A percentile compares a stretch with the other conserved stretches of the same genome.
These are phyloP conservation scores for Pseudopithomyces maydicus DNA, from an alignment of 2,329 filamentous ascomycete genomes.

Conservation along the genomic window DNA sequence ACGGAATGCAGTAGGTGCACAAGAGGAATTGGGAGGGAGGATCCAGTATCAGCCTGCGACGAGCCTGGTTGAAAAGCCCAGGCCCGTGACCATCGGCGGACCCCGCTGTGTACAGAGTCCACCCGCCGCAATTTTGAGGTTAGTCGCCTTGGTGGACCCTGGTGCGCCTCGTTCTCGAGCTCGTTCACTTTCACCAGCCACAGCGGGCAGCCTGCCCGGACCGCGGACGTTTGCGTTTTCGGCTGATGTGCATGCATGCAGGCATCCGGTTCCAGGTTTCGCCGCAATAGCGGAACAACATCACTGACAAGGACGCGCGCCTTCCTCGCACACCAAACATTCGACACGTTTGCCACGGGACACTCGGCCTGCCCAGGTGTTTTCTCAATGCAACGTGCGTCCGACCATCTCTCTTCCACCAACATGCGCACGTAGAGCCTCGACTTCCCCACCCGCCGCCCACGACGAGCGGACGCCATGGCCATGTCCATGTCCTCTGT, in stretches of 20 bases:
- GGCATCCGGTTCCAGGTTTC: background rate
- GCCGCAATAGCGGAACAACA: background rate
- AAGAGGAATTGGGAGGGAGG: slow-evolving; percentile 25
- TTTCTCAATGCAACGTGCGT: background rate
- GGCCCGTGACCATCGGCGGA: slow-evolving; percentile 43
- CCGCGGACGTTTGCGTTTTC: slow-evolving; percentile 1
- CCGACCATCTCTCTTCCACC: background rate
- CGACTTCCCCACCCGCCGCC: slow-evolving; percentile 13
- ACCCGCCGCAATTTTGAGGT: slow-evolving; percentile 24
- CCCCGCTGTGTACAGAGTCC: slow-evolving; percentile 21
- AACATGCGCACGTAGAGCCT: slow-evolving; percentile 28
- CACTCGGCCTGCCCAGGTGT: background rate
- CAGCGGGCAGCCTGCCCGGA: slow-evolving; percentile 1
- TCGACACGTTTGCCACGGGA: background rate
- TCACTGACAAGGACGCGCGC: background rate
- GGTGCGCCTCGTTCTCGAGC: slow-evolving; percentile 14
- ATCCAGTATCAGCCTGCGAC: slow-evolving; percentile 18
- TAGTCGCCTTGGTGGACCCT: slow-evolving; percentile 18
- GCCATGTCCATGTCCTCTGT: slow-evolving; percentile 32
- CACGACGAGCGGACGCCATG: slow-evolving; percentile 22
- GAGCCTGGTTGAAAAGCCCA: slow-evolving; percentile 22
- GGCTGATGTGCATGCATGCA: background rate
- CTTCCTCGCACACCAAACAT: background rate
- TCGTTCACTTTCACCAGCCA: slow-evolving; percentile 16
- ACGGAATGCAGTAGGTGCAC: slow-evolving; percentile 4